Evolutionary conservation across 768 basidiomycete genomes (phyloP).

Genomic region (Boletus patriciae): DNA sequence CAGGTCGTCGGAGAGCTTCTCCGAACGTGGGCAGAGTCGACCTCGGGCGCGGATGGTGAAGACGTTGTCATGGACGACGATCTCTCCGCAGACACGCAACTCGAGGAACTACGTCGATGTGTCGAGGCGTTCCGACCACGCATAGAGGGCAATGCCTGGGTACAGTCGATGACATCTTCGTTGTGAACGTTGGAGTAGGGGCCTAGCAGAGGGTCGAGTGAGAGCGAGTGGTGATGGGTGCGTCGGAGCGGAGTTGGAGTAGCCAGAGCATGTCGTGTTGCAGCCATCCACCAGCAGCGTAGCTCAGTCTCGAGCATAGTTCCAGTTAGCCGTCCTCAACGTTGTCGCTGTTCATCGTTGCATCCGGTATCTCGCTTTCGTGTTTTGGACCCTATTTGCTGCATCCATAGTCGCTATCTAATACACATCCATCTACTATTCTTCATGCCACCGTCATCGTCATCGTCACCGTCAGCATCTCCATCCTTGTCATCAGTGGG

Average conservation of each 20-base stretch:
- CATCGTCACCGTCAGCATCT: not conserved
- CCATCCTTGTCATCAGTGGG: constrained; percentile 1
- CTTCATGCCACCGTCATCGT: constrained; percentile 8
- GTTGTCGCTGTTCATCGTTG: too few relatives aligned
- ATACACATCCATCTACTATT: constrained; percentile 12
- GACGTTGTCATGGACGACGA: constrained; percentile 53
- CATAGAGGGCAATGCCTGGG: constrained; percentile 80
- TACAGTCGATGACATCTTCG: constrained; percentile 21
- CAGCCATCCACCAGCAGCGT: too few relatives aligned
- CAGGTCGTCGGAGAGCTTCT: constrained; percentile 79
- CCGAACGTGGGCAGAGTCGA: constrained; percentile 55
- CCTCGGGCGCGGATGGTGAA: constrained; percentile 36
- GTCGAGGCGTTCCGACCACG: constrained; percentile 64
- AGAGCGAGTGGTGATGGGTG: too few relatives aligned
- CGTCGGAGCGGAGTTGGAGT: too few relatives aligned
- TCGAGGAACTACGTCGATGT: constrained; percentile 53
- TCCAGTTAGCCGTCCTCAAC: too few relatives aligned
- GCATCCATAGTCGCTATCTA: constrained; percentile 10
- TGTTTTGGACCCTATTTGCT: not conserved
- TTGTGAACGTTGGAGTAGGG: too few relatives aligned
- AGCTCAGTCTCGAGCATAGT: too few relatives aligned
- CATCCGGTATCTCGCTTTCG: too few relatives aligned
- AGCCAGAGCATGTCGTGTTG: too few relatives aligned
- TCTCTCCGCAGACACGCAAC: constrained; percentile 37
- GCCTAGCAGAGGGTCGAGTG: too few relatives aligned